phyloP scores from a whole-genome alignment of 352 stramenopile species.

The Pythium vanterpoolii region DNA sequence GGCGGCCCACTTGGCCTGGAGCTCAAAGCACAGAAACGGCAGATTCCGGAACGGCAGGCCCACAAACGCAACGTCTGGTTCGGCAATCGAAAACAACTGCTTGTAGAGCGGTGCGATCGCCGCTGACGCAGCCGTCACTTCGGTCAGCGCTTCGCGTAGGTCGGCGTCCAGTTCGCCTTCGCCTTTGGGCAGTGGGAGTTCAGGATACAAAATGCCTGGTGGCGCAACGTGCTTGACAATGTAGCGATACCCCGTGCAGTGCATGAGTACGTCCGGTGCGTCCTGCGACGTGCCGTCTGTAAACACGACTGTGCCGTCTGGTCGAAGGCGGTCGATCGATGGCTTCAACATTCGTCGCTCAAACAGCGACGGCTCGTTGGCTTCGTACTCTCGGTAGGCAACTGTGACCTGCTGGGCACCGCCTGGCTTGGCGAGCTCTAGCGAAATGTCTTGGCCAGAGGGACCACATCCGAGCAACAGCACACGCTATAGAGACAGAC shows the following conservation, averaged over 20 bases:
- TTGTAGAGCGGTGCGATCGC: constrained; percentile 71
- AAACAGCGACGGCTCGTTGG: not conserved
- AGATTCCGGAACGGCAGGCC: constrained; percentile 73
- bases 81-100: constrained; percentile 75
- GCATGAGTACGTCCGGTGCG: constrained; percentile 71
- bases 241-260: constrained; percentile 78
- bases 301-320: constrained; percentile 53
- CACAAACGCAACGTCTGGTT: constrained; percentile 67
- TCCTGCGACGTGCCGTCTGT: constrained; percentile 45
- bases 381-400: constrained; percentile 25
- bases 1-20: constrained; percentile 71
- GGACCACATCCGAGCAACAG: constrained; percentile 64
- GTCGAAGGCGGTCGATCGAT: constrained; percentile 43
- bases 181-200: constrained; percentile 8
- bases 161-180: constrained; percentile 20
- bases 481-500: constrained; percentile 33
- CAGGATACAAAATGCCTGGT: constrained; percentile 40
- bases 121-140: constrained; percentile 26
- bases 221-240: constrained; percentile 49
- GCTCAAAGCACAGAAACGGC: constrained; percentile 76
- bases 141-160: constrained; percentile 29
- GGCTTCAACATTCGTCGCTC: constrained; percentile 51
- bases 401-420: constrained; percentile 50
- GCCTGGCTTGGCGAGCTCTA: constrained; percentile 47
- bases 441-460: constrained; percentile 76